Percentiles rank a stretch among this genome's conserved stretches.
phyloP scores from a whole-genome alignment of 225 moss, liverwort and hornwort genomes.

The Anthoceros angustus region DNA sequence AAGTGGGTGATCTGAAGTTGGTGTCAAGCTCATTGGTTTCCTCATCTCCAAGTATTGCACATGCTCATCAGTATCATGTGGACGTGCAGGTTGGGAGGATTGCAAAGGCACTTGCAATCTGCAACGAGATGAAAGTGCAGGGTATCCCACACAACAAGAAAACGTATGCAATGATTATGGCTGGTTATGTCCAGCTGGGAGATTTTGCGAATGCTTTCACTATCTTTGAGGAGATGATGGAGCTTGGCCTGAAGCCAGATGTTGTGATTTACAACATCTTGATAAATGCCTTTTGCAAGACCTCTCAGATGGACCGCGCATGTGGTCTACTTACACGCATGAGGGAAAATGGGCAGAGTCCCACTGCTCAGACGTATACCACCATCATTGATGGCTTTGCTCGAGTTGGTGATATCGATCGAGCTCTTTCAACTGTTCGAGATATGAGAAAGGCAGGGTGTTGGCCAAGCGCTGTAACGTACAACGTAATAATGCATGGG shows the following conservation, averaged over 20 bases:
- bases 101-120: constrained; percentile 41
- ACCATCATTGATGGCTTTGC: constrained; percentile 51
- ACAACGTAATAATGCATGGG: constrained; percentile 60
- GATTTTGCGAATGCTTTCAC: constrained; percentile 47
- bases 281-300: constrained; percentile 54
- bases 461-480: constrained; percentile 52
- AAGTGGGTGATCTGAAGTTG: background rate
- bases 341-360: constrained; percentile 30
- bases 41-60: background rate
- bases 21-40: background rate
- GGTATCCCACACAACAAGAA: constrained; percentile 48
- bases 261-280: constrained; percentile 54
- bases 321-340: constrained; percentile 40
- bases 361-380: constrained; percentile 50
- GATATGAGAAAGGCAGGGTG: constrained; percentile 61
- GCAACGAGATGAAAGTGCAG: constrained; percentile 39
- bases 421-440: constrained; percentile 46
- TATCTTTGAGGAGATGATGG: constrained; percentile 51
- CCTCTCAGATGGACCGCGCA: constrained; percentile 41
- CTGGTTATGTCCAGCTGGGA: constrained; percentile 58
- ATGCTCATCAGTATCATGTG: background rate
- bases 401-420: constrained; percentile 41
- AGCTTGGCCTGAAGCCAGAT: constrained; percentile 53
- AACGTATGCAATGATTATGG: constrained; percentile 62
- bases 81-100: constrained; percentile 46